phyloP scores from a whole-genome alignment of 2,329 filamentous ascomycete species.

The Alternaria dauci region DNA sequence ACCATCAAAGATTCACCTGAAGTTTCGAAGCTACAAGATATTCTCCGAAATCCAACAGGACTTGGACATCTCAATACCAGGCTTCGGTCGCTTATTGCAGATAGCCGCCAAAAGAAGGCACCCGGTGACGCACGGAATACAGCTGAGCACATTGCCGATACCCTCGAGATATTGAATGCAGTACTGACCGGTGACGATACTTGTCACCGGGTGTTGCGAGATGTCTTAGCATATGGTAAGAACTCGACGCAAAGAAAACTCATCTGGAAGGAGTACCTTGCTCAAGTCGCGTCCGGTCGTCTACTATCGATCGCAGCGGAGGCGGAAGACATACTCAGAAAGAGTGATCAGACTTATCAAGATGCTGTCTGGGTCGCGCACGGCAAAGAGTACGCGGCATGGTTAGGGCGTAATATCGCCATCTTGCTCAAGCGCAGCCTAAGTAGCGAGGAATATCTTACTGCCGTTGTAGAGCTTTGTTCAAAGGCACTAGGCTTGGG shows the following conservation, averaged over 20 bases:
- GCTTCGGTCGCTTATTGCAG: slow-evolving; percentile 66
- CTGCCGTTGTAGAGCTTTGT: slow-evolving; percentile 54
- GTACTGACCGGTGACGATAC: slow-evolving; percentile 57
- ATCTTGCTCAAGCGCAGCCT: slow-evolving; percentile 55
- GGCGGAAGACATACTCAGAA: slow-evolving; percentile 62
- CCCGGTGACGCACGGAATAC: slow-evolving; percentile 41
- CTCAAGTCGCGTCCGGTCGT: slow-evolving; percentile 67
- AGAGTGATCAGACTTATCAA: slow-evolving; percentile 28
- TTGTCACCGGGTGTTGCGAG: slow-evolving; percentile 55
- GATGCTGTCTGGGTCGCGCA: slow-evolving; percentile 68
- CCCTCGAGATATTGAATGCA: slow-evolving; percentile 54
- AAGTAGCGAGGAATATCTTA: slow-evolving; percentile 45
- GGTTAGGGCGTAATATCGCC: slow-evolving; percentile 73
- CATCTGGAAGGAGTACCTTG: slow-evolving; percentile 70
- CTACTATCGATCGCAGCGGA: slow-evolving; percentile 67
- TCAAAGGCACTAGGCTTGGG: slow-evolving; percentile 73
- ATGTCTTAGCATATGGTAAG: slow-evolving; percentile 52
- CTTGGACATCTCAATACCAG: slow-evolving; percentile 79
- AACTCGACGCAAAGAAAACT: slow-evolving; percentile 59
- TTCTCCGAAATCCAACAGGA: slow-evolving; percentile 76
- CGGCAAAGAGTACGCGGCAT: slow-evolving; percentile 70
- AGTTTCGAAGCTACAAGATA: slow-evolving; percentile 63
- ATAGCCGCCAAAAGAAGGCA: slow-evolving; percentile 47
- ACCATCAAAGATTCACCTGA: slow-evolving; percentile 13
- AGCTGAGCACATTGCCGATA: slow-evolving; percentile 48